Base-by-base conservation (phyloP, 2,329 filamentous ascomycete genomes). In the Xylaria digitata region DNA sequence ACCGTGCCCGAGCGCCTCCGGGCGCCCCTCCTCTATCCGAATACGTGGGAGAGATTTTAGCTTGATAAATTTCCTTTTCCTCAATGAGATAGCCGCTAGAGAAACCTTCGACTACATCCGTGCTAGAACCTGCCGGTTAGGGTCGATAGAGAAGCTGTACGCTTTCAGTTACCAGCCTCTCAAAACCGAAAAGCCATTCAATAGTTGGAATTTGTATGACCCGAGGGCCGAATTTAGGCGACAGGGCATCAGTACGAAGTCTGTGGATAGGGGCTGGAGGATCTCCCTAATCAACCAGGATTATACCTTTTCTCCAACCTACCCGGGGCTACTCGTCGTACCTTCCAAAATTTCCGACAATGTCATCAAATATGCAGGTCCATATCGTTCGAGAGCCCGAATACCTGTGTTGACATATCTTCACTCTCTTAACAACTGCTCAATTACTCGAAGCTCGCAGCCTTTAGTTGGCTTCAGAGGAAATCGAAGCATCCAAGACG, bases 401-500 rank as follows among this genome's bases (percentile, higher is more conserved):
- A 94, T 99, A 78, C 96, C 96, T 1, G 92, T 90, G 3, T 82
- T 99, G 45, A 94, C 94, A 23, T 99, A 99, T 79, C 88, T 97
- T n/a, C 96, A 99, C 78, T 93, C 93, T 0, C 85, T 97, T 74
- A 99, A 98, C 78, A 97, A 97, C 78, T 98, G 96, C 79, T 96
- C 94, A 26, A 97, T 99, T 70, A 97, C 95, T 1, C 87, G 96
- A 76, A 97, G 94, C 76, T 97, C 95, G 3, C 96, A 99, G 77
- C 96, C 96, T 0, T 84, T 95, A 64, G 92, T 95, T 1, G 96
- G 96, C 15, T 87, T 98, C 26, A 89, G 92, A 55, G 89, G 92
- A 69, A 96, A 97, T 75, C 89, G 95, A 49, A 98, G 94, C 75
- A 92, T 97, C 37, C 96, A 99, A 78, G 96, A 99, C 76, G 96